Percentiles rank a stretch among this genome's conserved stretches.
Conservation (phyloP, 176 grass and related monocot genomes). For the Triticum urartu region DNA sequence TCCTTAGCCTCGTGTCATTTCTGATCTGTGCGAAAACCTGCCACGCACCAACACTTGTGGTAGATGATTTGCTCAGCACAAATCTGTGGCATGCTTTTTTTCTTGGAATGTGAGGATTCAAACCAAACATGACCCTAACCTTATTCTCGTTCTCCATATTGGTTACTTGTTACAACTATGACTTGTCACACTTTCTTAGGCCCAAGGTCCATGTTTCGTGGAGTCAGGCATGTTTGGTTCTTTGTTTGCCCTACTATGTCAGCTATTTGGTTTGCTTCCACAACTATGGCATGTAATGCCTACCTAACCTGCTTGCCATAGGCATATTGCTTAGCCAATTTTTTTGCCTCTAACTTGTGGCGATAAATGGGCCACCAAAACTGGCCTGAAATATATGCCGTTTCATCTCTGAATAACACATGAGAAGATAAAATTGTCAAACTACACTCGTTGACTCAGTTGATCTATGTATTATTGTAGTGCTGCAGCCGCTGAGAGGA, state of each 20-base stretch:
- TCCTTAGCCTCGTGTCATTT: background rate
- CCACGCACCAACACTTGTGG: background rate
- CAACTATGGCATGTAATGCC: background rate
- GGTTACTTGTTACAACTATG: background rate
- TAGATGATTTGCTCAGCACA: background rate
- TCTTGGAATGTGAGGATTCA: background rate
- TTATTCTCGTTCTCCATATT: background rate
- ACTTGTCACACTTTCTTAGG: background rate
- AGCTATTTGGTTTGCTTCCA: background rate
- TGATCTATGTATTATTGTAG: conserved; percentile 37
- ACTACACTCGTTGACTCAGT: background rate
- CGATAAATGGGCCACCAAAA: background rate
- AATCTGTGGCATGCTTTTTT: background rate
- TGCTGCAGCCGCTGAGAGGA: conserved; percentile 76
- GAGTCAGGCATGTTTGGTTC: background rate
- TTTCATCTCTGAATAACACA: background rate
- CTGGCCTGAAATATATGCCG: background rate
- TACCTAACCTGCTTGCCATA: background rate
- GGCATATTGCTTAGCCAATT: background rate
- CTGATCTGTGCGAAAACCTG: background rate
- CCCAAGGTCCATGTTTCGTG: background rate
- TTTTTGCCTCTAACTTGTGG: background rate
- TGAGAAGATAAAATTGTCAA: background rate
- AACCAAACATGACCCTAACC: background rate
- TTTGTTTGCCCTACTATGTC: background rate